Base-by-base conservation (phyloP, 75 land plant species). In the Sequoia sempervirens region DNA sequence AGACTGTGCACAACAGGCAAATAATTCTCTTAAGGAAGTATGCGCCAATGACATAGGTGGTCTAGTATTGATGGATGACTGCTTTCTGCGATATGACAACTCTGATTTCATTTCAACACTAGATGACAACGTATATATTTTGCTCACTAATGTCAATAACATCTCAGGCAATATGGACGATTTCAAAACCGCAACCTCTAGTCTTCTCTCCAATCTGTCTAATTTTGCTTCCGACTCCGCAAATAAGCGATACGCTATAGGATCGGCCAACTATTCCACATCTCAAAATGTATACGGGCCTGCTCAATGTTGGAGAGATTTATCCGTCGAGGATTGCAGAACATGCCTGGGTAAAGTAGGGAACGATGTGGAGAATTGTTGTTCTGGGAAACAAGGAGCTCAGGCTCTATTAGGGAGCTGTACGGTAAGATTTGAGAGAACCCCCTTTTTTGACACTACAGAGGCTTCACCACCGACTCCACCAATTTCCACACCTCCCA, bases 21-120 rank as follows among this genome's bases (percentile, higher is more conserved):
- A 17, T 40, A 0, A 1, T 23, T 5, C 41, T 7, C 47, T 76
- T 6, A 4, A 23, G 2, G 4, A 40, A 76, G 0, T 0, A 9
- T 82, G 83, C n/a, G 30, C 5, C 3, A 68, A 69, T 5, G 1
- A 37, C 41, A 28, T 61, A 41, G 83, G 83, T 38, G 83, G 47
- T 14, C 3, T 0, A 26, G 73, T 82, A 5, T 43, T 23, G 40
- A 30, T 82, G 30, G 80, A 68, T 69, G 20, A 5, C 12, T 82
- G 83, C 75, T 82, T 68, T 20, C 38, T 82, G 75, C 76, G 83
- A 20, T 82, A 68, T 79, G 75, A 82, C n/a, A 82, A 68, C n/a
- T 43, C 7, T 15, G 40, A 13, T n/a, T 82, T 68, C 83, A 30
- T 82, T 26, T 76, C 79, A 41, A 43, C 17, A 43, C 28, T 43